Evolutionary conservation across 2,329 filamentous ascomycete species (phyloP).

Genomic region (Daldinia eschscholtzii): DNA sequence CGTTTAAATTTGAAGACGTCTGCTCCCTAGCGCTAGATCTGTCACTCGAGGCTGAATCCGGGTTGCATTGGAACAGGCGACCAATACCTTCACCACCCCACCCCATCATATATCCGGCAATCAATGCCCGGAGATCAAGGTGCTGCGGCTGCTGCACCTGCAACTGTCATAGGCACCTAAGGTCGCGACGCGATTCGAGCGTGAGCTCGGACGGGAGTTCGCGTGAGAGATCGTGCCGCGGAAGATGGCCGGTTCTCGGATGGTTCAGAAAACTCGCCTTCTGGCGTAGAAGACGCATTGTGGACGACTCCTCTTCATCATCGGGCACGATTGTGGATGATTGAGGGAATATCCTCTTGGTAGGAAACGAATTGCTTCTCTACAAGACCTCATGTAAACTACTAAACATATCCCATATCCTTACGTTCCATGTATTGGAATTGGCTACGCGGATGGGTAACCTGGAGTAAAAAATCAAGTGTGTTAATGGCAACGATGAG

Average conservation of each 20-base stretch:
- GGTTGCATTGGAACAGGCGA: background rate
- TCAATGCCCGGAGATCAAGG: background rate
- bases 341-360: background rate
- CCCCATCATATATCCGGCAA: background rate
- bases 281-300: slow-evolving; percentile 35
- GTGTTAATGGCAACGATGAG: background rate
- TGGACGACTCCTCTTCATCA: slow-evolving; percentile 39
- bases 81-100: background rate
- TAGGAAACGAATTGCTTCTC: background rate
- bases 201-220: slow-evolving; percentile 16
- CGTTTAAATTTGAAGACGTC: slow-evolving; percentile 35
- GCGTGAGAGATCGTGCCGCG: background rate
- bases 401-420: background rate
- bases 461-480: background rate
- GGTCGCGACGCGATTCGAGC: slow-evolving; percentile 9
- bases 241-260: slow-evolving; percentile 21
- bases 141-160: slow-evolving; percentile 40
- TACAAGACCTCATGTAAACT: background rate
- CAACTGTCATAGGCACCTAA: slow-evolving; percentile 25
- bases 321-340: slow-evolving; percentile 19
- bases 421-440: background rate
- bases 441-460: background rate
- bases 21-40: slow-evolving; percentile 37
- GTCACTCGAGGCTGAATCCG: slow-evolving; percentile 28
- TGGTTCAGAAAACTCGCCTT: slow-evolving; percentile 44